These are phyloP conservation scores for Rhypophila decipiens DNA, from an alignment of 495 filamentous ascomycete species.

Conservation along the genomic window DNA sequence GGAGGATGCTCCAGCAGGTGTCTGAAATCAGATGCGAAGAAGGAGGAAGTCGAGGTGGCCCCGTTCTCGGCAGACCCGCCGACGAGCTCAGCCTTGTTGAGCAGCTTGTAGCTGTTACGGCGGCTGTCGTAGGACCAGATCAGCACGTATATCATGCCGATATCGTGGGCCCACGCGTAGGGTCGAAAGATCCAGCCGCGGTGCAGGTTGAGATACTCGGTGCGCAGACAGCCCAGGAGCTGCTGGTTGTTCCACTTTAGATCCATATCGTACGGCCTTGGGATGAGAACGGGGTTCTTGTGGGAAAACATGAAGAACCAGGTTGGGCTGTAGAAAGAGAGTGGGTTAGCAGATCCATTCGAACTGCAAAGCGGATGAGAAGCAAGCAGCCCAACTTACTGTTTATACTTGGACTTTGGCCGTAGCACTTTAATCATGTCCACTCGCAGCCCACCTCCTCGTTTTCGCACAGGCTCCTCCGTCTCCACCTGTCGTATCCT, in stretches of 20 bases:
- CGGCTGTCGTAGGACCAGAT: not conserved
- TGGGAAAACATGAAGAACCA: constrained; percentile 2
- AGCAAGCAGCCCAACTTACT: too few relatives aligned
- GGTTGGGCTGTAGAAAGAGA: not conserved
- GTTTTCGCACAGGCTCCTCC: too few relatives aligned
- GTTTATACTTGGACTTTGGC: too few relatives aligned
- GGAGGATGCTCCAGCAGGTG: constrained; percentile 2
- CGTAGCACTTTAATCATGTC: too few relatives aligned
- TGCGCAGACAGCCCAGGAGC: not conserved
- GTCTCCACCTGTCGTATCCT: too few relatives aligned
- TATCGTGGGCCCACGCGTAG: not conserved
- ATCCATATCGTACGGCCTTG: not conserved
- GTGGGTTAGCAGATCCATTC: too few relatives aligned
- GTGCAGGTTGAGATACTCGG: not conserved
- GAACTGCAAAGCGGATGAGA: too few relatives aligned
- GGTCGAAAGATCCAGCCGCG: constrained; percentile 1
- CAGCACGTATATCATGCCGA: constrained; percentile 6
- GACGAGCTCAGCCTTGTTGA: constrained; percentile 4
- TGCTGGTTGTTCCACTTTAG: constrained; percentile 2
- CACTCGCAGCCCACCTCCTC: too few relatives aligned
- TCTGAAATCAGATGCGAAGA: not conserved
- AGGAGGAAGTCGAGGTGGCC: not conserved
- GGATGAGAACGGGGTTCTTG: not conserved
- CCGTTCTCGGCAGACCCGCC: not conserved
- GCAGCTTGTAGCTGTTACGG: not conserved